Evolutionary conservation across 2,329 filamentous ascomycete species (phyloP), one percentile per base, ranked within the genome.

Genomic region (Emmonsiellopsis sp.): DNA sequence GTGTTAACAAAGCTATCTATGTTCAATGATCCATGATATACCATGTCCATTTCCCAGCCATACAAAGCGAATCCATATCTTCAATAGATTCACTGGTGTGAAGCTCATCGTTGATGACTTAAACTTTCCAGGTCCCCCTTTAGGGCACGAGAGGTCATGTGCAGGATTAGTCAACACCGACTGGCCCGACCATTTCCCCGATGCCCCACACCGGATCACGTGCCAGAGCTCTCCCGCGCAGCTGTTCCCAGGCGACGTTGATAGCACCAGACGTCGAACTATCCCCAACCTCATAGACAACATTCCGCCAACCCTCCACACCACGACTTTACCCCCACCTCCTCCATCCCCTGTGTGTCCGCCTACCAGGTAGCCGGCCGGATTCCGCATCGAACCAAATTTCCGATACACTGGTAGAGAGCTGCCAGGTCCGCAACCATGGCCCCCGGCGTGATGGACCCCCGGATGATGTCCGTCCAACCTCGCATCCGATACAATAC

Each of bases 401-500:
- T n/a, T n/a, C 14, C 33, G 33, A 8, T 27, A 39, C 13, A 39
- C 34, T 9, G 11, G n/a, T n/a, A 36, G 7, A 21, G 11, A 39
- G 6, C 9, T 13, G 2, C 34, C 14, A 9, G 31, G 8, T 42
- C 14, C 36, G 42, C 53, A 55, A 61, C 54, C 64, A 72, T 72
- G 71, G 65, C 70, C 52, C 60, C 65, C 60, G 70, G 69, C 46
- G 64, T 71, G 48, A 61, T 71, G 59, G 73, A 75, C 57, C 70
- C 69, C 56, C 70, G 73, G 62, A 75, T 77, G 73, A 68, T 68
- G 60, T 68, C 69, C 63, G 74, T 88, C 69, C 80, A 83, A 68
- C 85, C 85, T 62, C 78, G 84, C 69, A 80, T 97, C 74, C 85
- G 87, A 67, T 98, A 98, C 83, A 98, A 98, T 79, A 98, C 93